Evolutionary conservation across 2,329 filamentous ascomycete species (phyloP).

Genomic region (Beauveria caledonica): DNA sequence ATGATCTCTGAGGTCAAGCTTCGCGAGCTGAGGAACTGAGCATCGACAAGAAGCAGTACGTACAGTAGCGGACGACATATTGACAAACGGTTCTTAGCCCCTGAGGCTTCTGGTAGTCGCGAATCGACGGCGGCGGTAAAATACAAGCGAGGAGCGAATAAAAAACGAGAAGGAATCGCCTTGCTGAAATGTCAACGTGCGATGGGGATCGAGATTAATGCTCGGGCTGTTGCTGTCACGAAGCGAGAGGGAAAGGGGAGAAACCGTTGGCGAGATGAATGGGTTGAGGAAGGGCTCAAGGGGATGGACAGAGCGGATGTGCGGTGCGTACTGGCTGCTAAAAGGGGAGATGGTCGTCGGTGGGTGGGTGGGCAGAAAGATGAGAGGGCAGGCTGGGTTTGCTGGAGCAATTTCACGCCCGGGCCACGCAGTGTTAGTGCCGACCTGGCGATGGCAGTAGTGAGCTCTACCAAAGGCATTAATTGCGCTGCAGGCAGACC

Average conservation of each 20-base stretch:
- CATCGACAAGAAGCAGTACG: slow-evolving; percentile 9
- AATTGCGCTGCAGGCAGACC: too few species aligned
- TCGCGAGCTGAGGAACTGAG: not conserved
- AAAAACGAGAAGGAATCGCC: not conserved
- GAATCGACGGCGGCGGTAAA: slow-evolving; percentile 5
- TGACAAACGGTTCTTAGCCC: slow-evolving; percentile 10
- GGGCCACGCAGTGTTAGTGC: slow-evolving; percentile 9
- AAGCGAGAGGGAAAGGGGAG: not conserved
- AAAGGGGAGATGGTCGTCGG: slow-evolving; percentile 15
- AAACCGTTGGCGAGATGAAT: slow-evolving; percentile 10
- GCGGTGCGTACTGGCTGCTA: slow-evolving; percentile 10
- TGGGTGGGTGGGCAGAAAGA: slow-evolving; percentile 11
- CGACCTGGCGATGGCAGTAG: not conserved
- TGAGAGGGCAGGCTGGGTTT: not conserved
- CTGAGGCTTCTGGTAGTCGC: slow-evolving; percentile 8
- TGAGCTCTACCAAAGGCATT: not conserved
- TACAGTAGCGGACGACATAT: slow-evolving; percentile 19
- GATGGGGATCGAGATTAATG: slow-evolving; percentile 1
- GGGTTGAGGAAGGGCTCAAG: slow-evolving; percentile 11
- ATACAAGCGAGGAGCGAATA: not conserved
- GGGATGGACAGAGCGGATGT: slow-evolving; percentile 2
- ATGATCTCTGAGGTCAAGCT: not conserved
- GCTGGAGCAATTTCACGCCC: slow-evolving; percentile 15
- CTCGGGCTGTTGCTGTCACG: slow-evolving; percentile 1
- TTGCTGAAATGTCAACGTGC: not conserved